Evolutionary conservation across 2,329 filamentous ascomycete species (phyloP), one percentile per base, ranked within the genome.

Genomic region (Xylaria sp.): DNA sequence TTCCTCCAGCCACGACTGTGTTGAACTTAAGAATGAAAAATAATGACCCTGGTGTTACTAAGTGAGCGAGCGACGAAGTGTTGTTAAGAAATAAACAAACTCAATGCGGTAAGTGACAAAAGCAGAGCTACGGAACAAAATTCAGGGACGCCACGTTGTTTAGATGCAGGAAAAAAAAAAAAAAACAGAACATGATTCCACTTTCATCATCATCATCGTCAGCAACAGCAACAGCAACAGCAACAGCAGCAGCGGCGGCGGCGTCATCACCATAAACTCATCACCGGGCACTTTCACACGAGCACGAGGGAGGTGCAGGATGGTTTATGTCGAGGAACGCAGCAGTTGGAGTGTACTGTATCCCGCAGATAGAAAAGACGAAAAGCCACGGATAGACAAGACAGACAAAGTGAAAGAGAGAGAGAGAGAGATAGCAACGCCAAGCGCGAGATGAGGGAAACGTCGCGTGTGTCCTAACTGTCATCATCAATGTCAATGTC

Each of bases 401-500:
- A 19, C 3, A 21, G 37, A 33, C 15, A 33, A 31, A 21, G 42
- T 23, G 15, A 4, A 28, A 25, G 9, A 14, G 15, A 4, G 4
- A 49, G 21, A 38, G 43, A 46, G 14, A 38, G 55, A 50, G 37
- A 43, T 25, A 33, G 47, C 40, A 49, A 46, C 46, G 40, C 47
- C 40, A 61, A 55, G 55, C 28, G n/a, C 42, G 46, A 46, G 23
- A 28, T n/a, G 42, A 38, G 25, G n/a, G 38, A 49, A 31, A 9
- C 28, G 28, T 5, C 4, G 28, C 5, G 28, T 40, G 55, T 38
- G 51, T 59, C 63, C 56, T 63, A 59, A 53, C 51, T 46, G 33
- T 58, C 56, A 62, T 65, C 63, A 64, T 65, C 63, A 64, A 60
- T 57, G 51, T 60, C 56, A 63, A 37, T 12, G 52, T 65, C 63